phyloP scores from a whole-genome alignment of 345 rosid species.

The Brassica cretica region DNA sequence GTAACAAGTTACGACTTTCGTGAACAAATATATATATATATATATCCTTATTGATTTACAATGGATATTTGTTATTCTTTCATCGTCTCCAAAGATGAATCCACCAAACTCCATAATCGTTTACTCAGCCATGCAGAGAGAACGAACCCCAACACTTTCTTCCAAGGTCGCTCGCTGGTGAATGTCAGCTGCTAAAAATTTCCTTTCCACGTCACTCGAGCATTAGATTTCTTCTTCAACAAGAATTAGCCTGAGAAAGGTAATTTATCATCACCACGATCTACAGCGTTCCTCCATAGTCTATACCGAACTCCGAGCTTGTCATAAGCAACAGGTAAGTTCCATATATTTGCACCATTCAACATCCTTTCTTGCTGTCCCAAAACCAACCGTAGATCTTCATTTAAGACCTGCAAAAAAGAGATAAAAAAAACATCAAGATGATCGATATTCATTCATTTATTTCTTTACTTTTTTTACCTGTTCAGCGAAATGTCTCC shows the following conservation, averaged over 20 bases:
- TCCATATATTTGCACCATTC: constrained; percentile 88
- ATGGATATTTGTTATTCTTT: constrained; percentile 19
- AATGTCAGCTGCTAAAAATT: constrained; percentile 18
- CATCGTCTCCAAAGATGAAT: constrained; percentile 30
- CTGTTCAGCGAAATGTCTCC: constrained; percentile 97
- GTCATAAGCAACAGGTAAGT: constrained; percentile 84
- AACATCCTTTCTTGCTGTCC: constrained; percentile 97
- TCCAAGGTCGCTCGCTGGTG: constrained; percentile 6
- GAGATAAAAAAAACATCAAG: neutral
- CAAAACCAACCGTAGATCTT: constrained; percentile 83
- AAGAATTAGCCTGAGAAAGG: constrained; percentile 54
- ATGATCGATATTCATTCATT: neutral
- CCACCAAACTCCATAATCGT: constrained; percentile 16
- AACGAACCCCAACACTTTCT: constrained; percentile 10
- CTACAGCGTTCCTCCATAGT: constrained; percentile 79
- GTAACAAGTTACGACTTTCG: neutral
- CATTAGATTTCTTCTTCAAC: constrained; percentile 14
- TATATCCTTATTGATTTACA: constrained; percentile 34
- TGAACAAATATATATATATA: neutral
- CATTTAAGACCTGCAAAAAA: constrained; percentile 73
- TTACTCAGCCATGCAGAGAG: constrained; percentile 12
- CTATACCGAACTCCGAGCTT: constrained; percentile 95
- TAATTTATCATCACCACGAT: constrained; percentile 60
- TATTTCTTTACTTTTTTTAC: constrained; percentile 38
- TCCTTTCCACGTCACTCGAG: constrained; percentile 1